Evolutionary conservation across 148 eudicot species (phyloP), one percentile per base, ranked within the genome.

Genomic region (Dianthus caryophyllus): DNA sequence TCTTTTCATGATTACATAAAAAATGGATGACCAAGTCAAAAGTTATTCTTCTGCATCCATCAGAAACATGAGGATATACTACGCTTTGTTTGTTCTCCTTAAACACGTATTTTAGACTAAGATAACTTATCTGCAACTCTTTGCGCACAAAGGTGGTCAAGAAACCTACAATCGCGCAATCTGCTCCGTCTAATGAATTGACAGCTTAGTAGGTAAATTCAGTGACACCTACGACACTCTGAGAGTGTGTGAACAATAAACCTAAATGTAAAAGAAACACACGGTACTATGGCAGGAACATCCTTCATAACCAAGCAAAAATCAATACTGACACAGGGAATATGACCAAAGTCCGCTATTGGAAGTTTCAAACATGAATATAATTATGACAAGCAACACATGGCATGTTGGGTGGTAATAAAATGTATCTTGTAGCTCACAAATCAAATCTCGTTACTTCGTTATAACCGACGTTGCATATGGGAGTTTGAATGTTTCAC

Each of bases 51-150:
- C 43, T 57, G 44, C 26, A 61, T 16, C 22, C n/a, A 18, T 22
- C 27, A 61, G 27, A 24, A 38, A 61, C 2, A 10, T 39, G 21
- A 61, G 41, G 30, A 17, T 39, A 22, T n/a, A 41, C 5, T 39
- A 8, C 44, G 9, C 64, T n/a, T n/a, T n/a, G 12, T 16, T 29
- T 57, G 44, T 60, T 36, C 64, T 60, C 64, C 41, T 30, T 58
- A 8, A 18, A 60, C 64, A 60, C 64, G 33, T 8, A 1, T 7
- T 49, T 20, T 47, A 4, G 15, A 30, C 18, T 62, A 12, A 36
- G 27, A 49, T n/a, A 50, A 5, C 43, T 21, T 62, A 11, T 62
- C 30, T 39, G 1, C 66, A 62, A 22, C 41, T 29, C 11, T 18
- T 27, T 26, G 29, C 1, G 9, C 27, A 49, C 54, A 44, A 65